Evolutionary conservation across 2,329 filamentous ascomycete species (phyloP).

Genomic region (Colletotrichum liriopes): DNA sequence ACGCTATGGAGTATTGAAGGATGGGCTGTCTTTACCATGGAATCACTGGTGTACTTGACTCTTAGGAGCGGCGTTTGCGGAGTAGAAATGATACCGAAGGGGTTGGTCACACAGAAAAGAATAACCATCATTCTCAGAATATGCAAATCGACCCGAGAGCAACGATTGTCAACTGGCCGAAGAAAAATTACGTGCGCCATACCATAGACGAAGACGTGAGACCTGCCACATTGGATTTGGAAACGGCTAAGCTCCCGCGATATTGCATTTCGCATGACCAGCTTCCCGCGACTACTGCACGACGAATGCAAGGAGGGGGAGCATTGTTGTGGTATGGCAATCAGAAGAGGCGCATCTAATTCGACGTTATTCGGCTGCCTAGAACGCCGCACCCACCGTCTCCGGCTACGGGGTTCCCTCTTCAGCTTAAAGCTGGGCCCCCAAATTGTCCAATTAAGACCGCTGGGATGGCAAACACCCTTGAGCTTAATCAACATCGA

Average conservation of each 20-base stretch:
- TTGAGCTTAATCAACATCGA: slow-evolving; percentile 23
- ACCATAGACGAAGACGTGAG: too few relatives aligned
- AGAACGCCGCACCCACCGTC: slow-evolving; percentile 10
- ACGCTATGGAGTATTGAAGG: slow-evolving; percentile 67
- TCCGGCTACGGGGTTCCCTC: slow-evolving; percentile 13
- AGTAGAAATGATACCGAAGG: slow-evolving; percentile 19
- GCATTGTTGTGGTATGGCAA: slow-evolving; percentile 10
- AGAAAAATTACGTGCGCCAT: neutral
- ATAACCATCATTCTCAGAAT: slow-evolving; percentile 1
- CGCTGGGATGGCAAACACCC: neutral
- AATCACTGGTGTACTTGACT: neutral
- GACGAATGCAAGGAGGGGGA: slow-evolving; percentile 1
- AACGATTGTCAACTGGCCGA: neutral
- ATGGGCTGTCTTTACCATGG: neutral
- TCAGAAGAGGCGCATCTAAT: slow-evolving; percentile 16
- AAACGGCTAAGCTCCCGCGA: neutral
- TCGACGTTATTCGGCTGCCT: slow-evolving; percentile 32
- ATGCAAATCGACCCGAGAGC: neutral
- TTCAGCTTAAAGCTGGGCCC: neutral
- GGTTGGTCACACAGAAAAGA: neutral
- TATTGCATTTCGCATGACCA: neutral
- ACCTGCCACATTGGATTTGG: neutral
- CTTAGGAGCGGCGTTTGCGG: slow-evolving; percentile 27
- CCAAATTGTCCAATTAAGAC: slow-evolving; percentile 17
- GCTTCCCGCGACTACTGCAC: neutral